Evolutionary conservation across 495 filamentous ascomycete genomes (phyloP), one percentile per base, ranked within the genome.

Genomic region (Aspergillus asperescens): DNA sequence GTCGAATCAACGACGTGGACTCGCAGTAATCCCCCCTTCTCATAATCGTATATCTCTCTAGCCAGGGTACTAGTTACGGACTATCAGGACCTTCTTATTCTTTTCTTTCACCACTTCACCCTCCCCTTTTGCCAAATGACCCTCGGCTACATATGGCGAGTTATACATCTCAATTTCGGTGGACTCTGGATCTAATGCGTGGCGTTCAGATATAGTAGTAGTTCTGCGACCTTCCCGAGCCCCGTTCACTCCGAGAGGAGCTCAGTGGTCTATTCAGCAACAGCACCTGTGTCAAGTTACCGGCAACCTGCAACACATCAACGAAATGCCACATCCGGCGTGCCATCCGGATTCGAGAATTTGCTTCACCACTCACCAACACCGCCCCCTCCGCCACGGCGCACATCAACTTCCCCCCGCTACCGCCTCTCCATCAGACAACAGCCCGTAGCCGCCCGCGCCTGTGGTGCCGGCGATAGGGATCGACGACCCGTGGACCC

Each of bases 401-500:
- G 49, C 42, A 54, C 66, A 7, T 48, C 60, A 24, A 48, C 62
- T 22, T 60, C 60, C n/a, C 61, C 70, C 27, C 68, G 72, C 22
- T 82, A 82, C 61, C 67, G 68, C 25, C 79, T 98, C 37, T 77
- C 76, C 25, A 82, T 98, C 31, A 87, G 93, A 12, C 93, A 98
- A 62, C 93, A 98, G 57, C 93, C 93, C 25, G 74, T 83, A 4
- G 90, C 89, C 5, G 93, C 92, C 34, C 82, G 93, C 62, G 89
- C 90, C 40, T 97, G 93, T 68, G 92, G 93, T 7, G 95, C 94
- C 56, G 91, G 91, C 47, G 93, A 96, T 66, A 74, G 92, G 60
- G 93, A 98, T 66, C 85, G 93, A 23, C 81, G 93, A 48, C 88
- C 95, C 23, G 89, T 98, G 41, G 93, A 98, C 58, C 93, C 93